Evolutionary conservation across 805 yeast species (phyloP).

Genomic region (Ogataea ganodermae): DNA sequence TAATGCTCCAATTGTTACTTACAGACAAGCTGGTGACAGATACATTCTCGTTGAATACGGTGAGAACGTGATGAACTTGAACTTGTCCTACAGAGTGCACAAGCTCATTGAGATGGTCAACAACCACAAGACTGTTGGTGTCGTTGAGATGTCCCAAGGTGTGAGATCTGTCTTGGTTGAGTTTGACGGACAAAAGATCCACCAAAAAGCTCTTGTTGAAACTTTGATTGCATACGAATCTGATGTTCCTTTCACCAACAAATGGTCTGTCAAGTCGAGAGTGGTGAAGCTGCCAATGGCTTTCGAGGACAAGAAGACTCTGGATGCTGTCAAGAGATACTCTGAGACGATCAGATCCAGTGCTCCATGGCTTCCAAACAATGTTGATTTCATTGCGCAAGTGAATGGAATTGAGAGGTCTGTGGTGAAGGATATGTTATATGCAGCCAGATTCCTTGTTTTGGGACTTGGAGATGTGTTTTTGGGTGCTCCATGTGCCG

Average conservation of each 20-base stretch:
- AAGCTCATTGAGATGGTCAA: conserved; percentile 74
- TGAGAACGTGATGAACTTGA: conserved; percentile 81
- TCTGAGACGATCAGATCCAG: conserved; percentile 88
- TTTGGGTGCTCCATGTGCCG: conserved; percentile 98
- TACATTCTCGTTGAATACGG: conserved; percentile 93
- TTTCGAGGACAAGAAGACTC: conserved; percentile 86
- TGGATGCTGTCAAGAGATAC: conserved; percentile 88
- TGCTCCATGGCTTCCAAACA: conserved; percentile 98
- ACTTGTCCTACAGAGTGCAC: conserved; percentile 81
- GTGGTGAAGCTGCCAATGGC: conserved; percentile 90
- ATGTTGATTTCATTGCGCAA: conserved; percentile 90
- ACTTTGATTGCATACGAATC: conserved; percentile 73
- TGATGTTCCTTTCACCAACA: conserved; percentile 68
- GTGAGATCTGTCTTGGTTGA: conserved; percentile 93
- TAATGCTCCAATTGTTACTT: conserved; percentile 69
- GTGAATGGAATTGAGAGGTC: conserved; percentile 80
- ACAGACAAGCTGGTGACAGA: conserved; percentile 97
- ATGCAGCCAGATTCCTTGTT: conserved; percentile 87
- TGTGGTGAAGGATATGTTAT: conserved; percentile 80
- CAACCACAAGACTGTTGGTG: conserved; percentile 67
- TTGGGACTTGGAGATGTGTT: conserved; percentile 96
- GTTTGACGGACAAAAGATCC: conserved; percentile 62
- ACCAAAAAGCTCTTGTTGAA: conserved; percentile 63
- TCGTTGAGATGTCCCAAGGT: conserved; percentile 96
- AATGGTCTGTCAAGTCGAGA: conserved; percentile 87